Evolutionary conservation across 805 yeast species (phyloP).

Genomic region (Sugiyamaella valdiviana): DNA sequence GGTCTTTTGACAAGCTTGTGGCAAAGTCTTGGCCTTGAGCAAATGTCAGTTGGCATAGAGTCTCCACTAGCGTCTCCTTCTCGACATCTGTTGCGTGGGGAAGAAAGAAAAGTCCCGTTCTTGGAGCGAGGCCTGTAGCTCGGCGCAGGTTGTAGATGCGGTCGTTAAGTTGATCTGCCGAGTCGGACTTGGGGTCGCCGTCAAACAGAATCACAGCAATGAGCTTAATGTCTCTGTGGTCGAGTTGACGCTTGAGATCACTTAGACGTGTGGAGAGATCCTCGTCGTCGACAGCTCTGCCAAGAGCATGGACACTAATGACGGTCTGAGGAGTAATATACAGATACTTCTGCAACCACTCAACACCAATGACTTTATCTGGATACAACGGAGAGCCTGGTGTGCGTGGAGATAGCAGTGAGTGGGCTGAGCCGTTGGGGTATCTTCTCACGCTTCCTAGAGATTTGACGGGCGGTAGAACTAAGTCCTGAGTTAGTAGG

Average conservation of each 20-base stretch:
- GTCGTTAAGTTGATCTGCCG: constrained; percentile 19
- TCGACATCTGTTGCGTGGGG: constrained; percentile 39
- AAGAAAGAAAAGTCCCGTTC: constrained; percentile 41
- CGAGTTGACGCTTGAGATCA: constrained; percentile 15
- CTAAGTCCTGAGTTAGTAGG: neutral
- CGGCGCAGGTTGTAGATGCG: constrained; percentile 37
- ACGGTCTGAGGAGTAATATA: constrained; percentile 44
- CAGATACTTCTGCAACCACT: constrained; percentile 52
- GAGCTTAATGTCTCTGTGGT: constrained; percentile 14
- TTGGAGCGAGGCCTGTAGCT: constrained; percentile 39
- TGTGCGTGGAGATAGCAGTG: constrained; percentile 41
- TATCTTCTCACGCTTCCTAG: constrained; percentile 4
- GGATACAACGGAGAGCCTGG: constrained; percentile 38
- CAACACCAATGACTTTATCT: constrained; percentile 37
- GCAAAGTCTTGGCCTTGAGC: constrained; percentile 43
- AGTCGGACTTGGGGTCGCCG: constrained; percentile 18
- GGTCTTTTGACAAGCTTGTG: constrained; percentile 34
- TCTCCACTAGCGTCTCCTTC: constrained; percentile 35
- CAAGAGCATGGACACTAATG: constrained; percentile 40
- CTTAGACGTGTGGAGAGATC: constrained; percentile 20
- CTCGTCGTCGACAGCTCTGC: constrained; percentile 27
- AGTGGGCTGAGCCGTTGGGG: constrained; percentile 21
- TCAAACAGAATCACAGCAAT: constrained; percentile 18
- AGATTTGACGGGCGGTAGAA: constrained; percentile 5
- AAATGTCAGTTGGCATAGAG: constrained; percentile 35